Conservation (phyloP, 495 filamentous ascomycete species). For the Hypoxylon perforatum region DNA sequence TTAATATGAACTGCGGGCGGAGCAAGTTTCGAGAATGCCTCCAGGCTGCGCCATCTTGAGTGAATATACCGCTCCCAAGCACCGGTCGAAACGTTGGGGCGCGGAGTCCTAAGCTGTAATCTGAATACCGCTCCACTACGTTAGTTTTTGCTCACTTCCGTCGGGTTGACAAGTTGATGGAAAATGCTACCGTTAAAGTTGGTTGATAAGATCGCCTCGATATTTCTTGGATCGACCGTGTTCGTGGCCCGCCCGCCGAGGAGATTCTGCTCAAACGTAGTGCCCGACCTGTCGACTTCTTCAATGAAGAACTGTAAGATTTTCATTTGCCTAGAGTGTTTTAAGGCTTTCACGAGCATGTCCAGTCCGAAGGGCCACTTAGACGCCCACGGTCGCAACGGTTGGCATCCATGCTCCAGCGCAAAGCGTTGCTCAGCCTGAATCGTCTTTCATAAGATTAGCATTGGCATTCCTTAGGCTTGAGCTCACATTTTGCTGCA, state of each 20-base stretch:
- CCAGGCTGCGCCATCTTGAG: slow-evolving; percentile 72
- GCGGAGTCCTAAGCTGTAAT: slow-evolving; percentile 67
- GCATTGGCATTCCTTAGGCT: too few relatives aligned
- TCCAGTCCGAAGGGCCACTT: not conserved
- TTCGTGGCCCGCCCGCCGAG: not conserved
- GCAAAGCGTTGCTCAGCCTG: too few relatives aligned
- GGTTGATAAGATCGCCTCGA: slow-evolving; percentile 69
- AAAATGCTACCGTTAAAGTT: slow-evolving; percentile 47
- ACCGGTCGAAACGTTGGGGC: slow-evolving; percentile 60
- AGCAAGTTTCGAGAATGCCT: slow-evolving; percentile 68
- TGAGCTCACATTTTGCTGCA: too few relatives aligned
- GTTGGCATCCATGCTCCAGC: too few relatives aligned
- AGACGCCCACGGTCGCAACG: too few relatives aligned
- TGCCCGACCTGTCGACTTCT: not conserved
- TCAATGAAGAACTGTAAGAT: not conserved
- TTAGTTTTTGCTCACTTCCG: not conserved
- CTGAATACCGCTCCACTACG: too few relatives aligned
- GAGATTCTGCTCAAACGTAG: not conserved
- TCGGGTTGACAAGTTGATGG: slow-evolving; percentile 13
- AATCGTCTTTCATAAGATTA: too few relatives aligned
- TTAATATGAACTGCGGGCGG: slow-evolving; percentile 67
- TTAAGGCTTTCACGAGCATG: not conserved
- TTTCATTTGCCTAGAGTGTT: not conserved
- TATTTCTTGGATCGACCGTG: slow-evolving; percentile 69
- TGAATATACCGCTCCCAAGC: slow-evolving; percentile 75